A percentile compares a stretch with the other conserved stretches of the same genome.
These are phyloP conservation scores for Clarireedia hainanense DNA, from an alignment of 2,329 filamentous ascomycete genomes.

Conservation along the genomic window DNA sequence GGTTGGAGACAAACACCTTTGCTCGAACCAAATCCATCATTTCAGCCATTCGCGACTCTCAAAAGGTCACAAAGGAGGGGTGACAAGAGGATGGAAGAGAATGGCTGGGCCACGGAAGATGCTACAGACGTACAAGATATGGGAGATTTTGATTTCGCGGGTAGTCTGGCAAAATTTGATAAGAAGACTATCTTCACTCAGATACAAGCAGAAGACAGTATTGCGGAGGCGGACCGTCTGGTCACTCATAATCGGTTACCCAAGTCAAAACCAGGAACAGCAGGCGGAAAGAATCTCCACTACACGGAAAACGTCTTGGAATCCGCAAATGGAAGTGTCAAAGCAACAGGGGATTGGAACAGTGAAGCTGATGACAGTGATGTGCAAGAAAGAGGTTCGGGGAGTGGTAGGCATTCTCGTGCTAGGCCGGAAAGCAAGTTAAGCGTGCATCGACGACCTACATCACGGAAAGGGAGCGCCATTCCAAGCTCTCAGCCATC, in stretches of 20 bases:
- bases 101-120: slow-evolving; percentile 93
- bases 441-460: slow-evolving; percentile 27
- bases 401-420: slow-evolving; percentile 34
- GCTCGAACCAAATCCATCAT: slow-evolving; percentile 53
- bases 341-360: slow-evolving; percentile 46
- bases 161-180: slow-evolving; percentile 87
- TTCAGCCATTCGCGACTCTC: slow-evolving; percentile 53
- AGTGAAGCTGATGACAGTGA: slow-evolving; percentile 62
- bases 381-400: slow-evolving; percentile 24
- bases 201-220: slow-evolving; percentile 78
- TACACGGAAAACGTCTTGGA: slow-evolving; percentile 88
- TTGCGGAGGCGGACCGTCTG: slow-evolving; percentile 84
- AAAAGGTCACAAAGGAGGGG: slow-evolving; percentile 45
- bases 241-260: slow-evolving; percentile 76
- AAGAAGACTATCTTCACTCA: slow-evolving; percentile 88
- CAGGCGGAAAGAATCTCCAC: slow-evolving; percentile 83
- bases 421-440: slow-evolving; percentile 31
- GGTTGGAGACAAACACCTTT: slow-evolving; percentile 63
- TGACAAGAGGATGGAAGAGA: slow-evolving; percentile 44
- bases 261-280: slow-evolving; percentile 54
- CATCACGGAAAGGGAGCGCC: slow-evolving; percentile 28
- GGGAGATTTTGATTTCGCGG: slow-evolving; percentile 90
- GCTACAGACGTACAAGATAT: slow-evolving; percentile 90
- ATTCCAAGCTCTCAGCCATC: slow-evolving; percentile 18
- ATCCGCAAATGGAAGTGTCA: slow-evolving; percentile 33